Percentiles rank a stretch among this genome's conserved stretches.
These are phyloP conservation scores for Trichoderma lentiforme DNA, from an alignment of 2,329 filamentous ascomycete species.

Conservation along the genomic window DNA sequence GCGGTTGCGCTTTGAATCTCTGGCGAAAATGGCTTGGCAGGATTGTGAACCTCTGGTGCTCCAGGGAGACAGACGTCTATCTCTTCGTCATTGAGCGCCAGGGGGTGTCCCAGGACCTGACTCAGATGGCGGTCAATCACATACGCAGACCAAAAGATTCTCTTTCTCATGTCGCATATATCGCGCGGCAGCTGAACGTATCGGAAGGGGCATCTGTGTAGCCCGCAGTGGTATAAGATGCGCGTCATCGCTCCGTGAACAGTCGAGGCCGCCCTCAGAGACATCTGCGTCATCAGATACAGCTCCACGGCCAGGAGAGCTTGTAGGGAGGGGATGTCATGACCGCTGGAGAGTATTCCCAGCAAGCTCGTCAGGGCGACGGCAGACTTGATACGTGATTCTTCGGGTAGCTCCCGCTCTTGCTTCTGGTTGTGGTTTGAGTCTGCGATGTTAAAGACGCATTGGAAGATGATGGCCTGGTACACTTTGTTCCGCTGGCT, in stretches of 20 bases:
- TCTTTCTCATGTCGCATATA: slow-evolving; percentile 15
- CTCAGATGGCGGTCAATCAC: slow-evolving; percentile 14
- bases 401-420: slow-evolving; percentile 6
- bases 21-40: background rate
- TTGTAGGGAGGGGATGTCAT: slow-evolving; percentile 11
- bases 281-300: slow-evolving; percentile 16
- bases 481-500: slow-evolving; percentile 13
- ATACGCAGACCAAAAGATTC: slow-evolving; percentile 14
- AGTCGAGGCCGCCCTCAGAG: slow-evolving; percentile 9
- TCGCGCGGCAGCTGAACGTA: slow-evolving; percentile 11
- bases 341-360: slow-evolving; percentile 12
- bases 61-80: slow-evolving; percentile 10
- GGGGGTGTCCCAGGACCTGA: slow-evolving; percentile 5
- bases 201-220: slow-evolving; percentile 14
- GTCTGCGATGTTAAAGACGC: slow-evolving; percentile 13
- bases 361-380: slow-evolving; percentile 7
- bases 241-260: slow-evolving; percentile 13
- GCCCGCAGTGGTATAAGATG: slow-evolving; percentile 12
- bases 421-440: slow-evolving; percentile 13
- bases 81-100: slow-evolving; percentile 10
- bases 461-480: slow-evolving; percentile 16
- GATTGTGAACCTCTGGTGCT: slow-evolving; percentile 2
- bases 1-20: background rate
- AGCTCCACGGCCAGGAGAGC: slow-evolving; percentile 13
- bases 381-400: slow-evolving; percentile 8